A percentile compares a stretch with the other conserved stretches of the same genome.
These are phyloP conservation scores for Calonectria hawksworthii DNA, from an alignment of 2,329 filamentous ascomycete genomes.

Conservation along the genomic window DNA sequence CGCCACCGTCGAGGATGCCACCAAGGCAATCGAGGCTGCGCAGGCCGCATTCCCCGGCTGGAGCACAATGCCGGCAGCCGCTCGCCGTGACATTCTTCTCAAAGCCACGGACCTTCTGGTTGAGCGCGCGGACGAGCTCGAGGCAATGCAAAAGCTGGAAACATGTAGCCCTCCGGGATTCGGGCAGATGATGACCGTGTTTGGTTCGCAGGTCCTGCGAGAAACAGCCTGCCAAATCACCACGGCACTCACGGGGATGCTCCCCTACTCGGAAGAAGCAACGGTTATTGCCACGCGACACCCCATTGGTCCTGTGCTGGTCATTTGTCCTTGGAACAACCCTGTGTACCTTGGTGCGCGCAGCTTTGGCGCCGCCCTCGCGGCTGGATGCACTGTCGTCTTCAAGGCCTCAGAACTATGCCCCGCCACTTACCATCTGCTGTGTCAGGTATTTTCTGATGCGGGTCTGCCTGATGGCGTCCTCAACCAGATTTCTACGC, in stretches of 20 bases:
- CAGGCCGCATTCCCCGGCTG: constrained; percentile 2
- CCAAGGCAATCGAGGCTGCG: neutral
- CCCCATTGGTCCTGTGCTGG: constrained; percentile 17
- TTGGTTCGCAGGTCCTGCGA: neutral
- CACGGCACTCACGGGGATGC: neutral
- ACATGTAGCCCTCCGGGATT: neutral
- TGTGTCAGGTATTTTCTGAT: constrained; percentile 7
- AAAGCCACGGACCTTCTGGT: constrained; percentile 6
- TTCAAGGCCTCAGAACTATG: constrained; percentile 29
- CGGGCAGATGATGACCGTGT: neutral
- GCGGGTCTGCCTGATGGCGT: constrained; percentile 20
- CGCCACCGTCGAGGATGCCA: neutral
- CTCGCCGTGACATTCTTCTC: constrained; percentile 11
- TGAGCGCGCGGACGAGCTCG: neutral
- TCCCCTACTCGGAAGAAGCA: neutral
- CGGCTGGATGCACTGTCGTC: constrained; percentile 27
- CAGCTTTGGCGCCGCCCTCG: constrained; percentile 12
- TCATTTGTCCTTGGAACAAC: constrained; percentile 26
- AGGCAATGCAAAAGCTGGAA: neutral
- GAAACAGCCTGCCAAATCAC: neutral
- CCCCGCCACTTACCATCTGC: neutral
- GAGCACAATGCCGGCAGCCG: neutral
- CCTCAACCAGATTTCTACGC: constrained; percentile 1
- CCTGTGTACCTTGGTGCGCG: constrained; percentile 16
- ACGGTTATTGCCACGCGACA: neutral